Conservation (phyloP, 75 land plant genomes). For the Pinus tabuliformis region DNA sequence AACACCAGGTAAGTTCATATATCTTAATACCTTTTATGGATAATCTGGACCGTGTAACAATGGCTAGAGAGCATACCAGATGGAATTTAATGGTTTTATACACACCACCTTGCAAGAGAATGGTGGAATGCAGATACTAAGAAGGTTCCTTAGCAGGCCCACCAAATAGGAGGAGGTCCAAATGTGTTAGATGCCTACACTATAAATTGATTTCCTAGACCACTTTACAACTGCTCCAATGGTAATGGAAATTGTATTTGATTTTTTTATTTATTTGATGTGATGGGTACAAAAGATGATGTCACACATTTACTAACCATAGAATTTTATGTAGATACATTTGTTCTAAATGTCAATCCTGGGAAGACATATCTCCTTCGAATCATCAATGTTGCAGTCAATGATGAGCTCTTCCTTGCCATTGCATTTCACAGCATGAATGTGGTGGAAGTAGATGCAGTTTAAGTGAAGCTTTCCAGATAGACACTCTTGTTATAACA, state of each 20-base stretch:
- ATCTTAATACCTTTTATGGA: no score
- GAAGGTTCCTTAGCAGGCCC: constrained; percentile 25
- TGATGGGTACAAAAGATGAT: no score
- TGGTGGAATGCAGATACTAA: constrained; percentile 56
- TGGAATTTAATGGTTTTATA: no score
- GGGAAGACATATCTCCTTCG: constrained; percentile 39
- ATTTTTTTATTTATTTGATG: no score
- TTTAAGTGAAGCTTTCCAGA: constrained; percentile 13
- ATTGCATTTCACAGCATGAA: constrained; percentile 24
- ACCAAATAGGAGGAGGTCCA: constrained; percentile 42
- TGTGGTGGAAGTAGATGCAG: constrained; percentile 37
- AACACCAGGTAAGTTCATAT: constrained; percentile 24
- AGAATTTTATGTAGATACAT: constrained; percentile 1
- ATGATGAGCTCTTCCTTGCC: constrained; percentile 26
- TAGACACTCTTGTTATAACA: constrained; percentile 10
- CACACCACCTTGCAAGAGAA: constrained; percentile 26
- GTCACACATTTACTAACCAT: no score
- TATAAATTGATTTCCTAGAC: constrained; percentile 59
- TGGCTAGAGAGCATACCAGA: no score
- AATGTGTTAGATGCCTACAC: constrained; percentile 49
- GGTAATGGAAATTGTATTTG: constrained; percentile 11
- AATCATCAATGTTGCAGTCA: constrained; percentile 32
- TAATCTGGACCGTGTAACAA: no score
- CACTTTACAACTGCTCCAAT: constrained; percentile 47
- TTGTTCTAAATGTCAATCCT: constrained; percentile 9